Conservation (phyloP, 768 basidiomycete species). For the Leucosporidium creatinivorum region DNA sequence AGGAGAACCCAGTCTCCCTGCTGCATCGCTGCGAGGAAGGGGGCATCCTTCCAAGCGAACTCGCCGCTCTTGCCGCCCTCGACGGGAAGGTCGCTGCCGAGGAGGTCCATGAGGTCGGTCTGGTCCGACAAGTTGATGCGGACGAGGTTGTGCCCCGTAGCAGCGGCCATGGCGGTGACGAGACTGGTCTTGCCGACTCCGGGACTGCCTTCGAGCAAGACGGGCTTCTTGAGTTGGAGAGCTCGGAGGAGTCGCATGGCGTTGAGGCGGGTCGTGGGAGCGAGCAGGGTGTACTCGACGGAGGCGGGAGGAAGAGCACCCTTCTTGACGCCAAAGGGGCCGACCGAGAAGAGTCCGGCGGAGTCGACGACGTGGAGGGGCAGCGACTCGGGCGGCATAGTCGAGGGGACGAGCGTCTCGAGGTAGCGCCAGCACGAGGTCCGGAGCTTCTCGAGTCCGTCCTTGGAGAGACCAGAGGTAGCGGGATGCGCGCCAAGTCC, state of each 20-base stretch:
- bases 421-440: slow-evolving; percentile 50
- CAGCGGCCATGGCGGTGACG: slow-evolving; percentile 72
- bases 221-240: slow-evolving; percentile 80
- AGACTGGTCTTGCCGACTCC: slow-evolving; percentile 97
- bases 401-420: slow-evolving; percentile 40
- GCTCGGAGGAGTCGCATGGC: slow-evolving; percentile 81
- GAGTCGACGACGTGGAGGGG: slow-evolving; percentile 33
- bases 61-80: slow-evolving; percentile 85
- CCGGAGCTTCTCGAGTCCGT: slow-evolving; percentile 53
- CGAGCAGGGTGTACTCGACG: slow-evolving; percentile 65
- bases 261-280: slow-evolving; percentile 82
- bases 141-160: slow-evolving; percentile 68
- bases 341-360: slow-evolving; percentile 50
- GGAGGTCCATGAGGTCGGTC: slow-evolving; percentile 90
- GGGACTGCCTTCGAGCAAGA: slow-evolving; percentile 92
- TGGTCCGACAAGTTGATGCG: slow-evolving; percentile 98
- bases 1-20: slow-evolving; percentile 96
- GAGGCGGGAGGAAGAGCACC: slow-evolving; percentile 48
- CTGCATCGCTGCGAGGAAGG: slow-evolving; percentile 86
- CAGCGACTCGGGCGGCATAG: slow-evolving; percentile 45
- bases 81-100: slow-evolving; percentile 90
- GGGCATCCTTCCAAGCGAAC: slow-evolving; percentile 95
- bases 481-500: slow-evolving; percentile 45
- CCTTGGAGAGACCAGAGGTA: slow-evolving; percentile 48
- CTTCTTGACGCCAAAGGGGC: slow-evolving; percentile 62